Base-by-base conservation (phyloP, 2,329 filamentous ascomycete species). In the Thielaviopsis euricoi region DNA sequence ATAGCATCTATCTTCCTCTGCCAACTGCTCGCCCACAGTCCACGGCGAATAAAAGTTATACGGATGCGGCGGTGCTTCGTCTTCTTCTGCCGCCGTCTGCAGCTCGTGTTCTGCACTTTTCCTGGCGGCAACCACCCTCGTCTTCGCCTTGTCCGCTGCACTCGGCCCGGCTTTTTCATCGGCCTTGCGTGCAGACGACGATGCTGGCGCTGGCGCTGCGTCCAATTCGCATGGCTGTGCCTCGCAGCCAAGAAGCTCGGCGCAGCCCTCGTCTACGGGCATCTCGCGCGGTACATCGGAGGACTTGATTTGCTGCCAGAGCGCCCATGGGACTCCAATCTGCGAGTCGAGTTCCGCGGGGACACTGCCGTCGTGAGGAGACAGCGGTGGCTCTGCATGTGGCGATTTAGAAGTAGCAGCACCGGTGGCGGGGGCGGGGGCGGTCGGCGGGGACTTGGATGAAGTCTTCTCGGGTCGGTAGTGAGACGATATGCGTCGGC, bases 11-110 rank as follows among this genome's bases (percentile, higher is more conserved):
- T 40, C 37, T 43, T 52, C 26, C 23, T 33, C 48, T 10, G 25
- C 17, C 5, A 33, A 19, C 13, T 53, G 15, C 1, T n/a, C 19
- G 10, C 52, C 46, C 9, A 53, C 37, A 19, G n/a, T 52, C 53
- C 58, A 59, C 23, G 53, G 58, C 17, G 58, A 59, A 33, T 56
- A 59, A 56, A 59, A 59, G 25, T 59, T 49, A 50, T 59, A 59
- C 7, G 58, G 58, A 43, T 59, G 58, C n/a, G 25, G 19, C n/a
- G 57, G 48, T 10, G 6, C 23, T 3, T 29, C 52, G 15, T 55
- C 7, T 12, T 12, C 21, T 9, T n/a, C 40, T 48, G 29, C 12
- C 7, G 29, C 3, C 53, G 5, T 33, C 23, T 33, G 22, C 37
- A 25, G 3, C 33, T 6, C 51, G 15, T 26, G 10, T n/a, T 26